These are phyloP conservation scores for Arthrobotrys iridis DNA, from an alignment of 2,329 filamentous ascomycete species.

Conservation along the genomic window DNA sequence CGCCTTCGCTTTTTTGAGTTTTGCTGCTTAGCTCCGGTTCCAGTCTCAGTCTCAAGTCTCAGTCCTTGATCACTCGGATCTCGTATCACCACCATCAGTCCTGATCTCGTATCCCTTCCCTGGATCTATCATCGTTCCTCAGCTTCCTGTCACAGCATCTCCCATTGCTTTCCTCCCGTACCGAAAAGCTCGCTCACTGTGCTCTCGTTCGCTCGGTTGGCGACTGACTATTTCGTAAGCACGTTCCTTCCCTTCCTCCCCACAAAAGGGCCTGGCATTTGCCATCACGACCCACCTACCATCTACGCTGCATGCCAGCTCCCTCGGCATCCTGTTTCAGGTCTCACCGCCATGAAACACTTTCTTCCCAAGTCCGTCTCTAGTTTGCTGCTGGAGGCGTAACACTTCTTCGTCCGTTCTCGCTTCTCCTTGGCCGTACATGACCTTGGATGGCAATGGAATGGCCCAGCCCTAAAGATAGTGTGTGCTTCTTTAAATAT, in stretches of 20 bases:
- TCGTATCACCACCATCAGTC: slow-evolving; percentile 19
- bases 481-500: slow-evolving; percentile 31
- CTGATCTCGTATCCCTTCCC: background rate
- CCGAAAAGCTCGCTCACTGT: background rate
- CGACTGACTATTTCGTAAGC: slow-evolving; percentile 32
- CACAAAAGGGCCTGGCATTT: slow-evolving; percentile 2
- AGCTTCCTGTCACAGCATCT: background rate
- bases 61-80: slow-evolving; percentile 23
- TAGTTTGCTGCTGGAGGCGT: slow-evolving; percentile 33
- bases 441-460: background rate
- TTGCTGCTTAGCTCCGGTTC: background rate
- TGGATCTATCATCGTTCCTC: background rate
- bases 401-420: slow-evolving; percentile 1
- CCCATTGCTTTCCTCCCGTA: background rate
- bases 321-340: slow-evolving; percentile 39
- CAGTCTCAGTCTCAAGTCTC: too few relatives aligned
- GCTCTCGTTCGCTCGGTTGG: slow-evolving; percentile 19
- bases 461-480: slow-evolving; percentile 27
- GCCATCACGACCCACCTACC: slow-evolving; percentile 19
- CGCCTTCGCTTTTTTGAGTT: slow-evolving; percentile 37
- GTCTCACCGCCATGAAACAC: slow-evolving; percentile 32
- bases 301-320: slow-evolving; percentile 23
- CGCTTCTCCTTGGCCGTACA: slow-evolving; percentile 8
- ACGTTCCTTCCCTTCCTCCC: background rate
- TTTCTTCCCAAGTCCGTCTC: slow-evolving; percentile 33